Evolutionary conservation across 1,139 yeast species (phyloP).

Genomic region (Pichia sp.): DNA sequence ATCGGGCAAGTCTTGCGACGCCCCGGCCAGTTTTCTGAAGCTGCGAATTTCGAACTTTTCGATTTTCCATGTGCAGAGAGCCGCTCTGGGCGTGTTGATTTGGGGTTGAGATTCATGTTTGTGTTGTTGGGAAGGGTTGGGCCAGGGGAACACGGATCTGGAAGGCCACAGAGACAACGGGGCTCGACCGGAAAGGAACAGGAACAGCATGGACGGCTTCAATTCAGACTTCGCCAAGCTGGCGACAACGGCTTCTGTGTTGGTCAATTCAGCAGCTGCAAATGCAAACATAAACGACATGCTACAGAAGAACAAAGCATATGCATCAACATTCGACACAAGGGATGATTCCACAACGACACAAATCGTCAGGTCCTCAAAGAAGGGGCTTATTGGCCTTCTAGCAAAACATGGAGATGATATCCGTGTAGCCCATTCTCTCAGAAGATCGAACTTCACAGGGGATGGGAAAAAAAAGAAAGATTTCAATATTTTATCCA

Average conservation of each 20-base stretch:
- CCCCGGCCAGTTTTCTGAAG: too few relatives aligned
- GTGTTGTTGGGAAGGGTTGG: background rate
- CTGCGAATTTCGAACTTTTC: too few relatives aligned
- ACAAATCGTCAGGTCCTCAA: background rate
- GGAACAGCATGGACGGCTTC: conserved; percentile 2
- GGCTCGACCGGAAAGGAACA: too few relatives aligned
- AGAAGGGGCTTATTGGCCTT: conserved; percentile 15
- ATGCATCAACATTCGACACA: conserved; percentile 34
- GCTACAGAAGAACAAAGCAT: conserved; percentile 48
- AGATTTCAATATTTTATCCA: conserved; percentile 45
- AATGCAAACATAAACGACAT: conserved; percentile 24
- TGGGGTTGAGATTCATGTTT: too few relatives aligned
- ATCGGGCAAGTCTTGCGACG: too few relatives aligned
- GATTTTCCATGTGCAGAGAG: too few relatives aligned
- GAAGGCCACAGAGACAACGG: too few relatives aligned
- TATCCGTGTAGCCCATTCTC: conserved; percentile 15
- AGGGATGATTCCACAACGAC: background rate
- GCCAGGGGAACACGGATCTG: background rate
- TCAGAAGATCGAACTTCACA: conserved; percentile 16
- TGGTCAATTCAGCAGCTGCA: conserved; percentile 32
- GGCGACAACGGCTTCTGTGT: conserved; percentile 45
- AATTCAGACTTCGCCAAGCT: conserved; percentile 34
- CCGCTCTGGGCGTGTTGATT: too few relatives aligned
- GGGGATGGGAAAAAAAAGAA: conserved; percentile 22
- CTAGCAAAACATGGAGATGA: conserved; percentile 25